phyloP scores from a whole-genome alignment of 129 eudicot species.

The Flaveria trinervia region DNA sequence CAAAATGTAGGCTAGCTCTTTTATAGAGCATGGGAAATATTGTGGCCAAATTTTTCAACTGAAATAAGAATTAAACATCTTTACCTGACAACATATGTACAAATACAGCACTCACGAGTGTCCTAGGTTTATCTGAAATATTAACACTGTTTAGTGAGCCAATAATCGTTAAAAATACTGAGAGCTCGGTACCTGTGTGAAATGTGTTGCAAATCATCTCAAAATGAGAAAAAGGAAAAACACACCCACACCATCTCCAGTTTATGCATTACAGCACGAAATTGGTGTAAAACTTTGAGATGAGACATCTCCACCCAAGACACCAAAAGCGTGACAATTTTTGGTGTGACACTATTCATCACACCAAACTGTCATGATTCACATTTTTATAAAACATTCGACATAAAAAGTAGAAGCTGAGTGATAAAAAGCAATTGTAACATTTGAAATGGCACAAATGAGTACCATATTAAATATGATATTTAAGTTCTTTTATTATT shows the following conservation, averaged over 20 bases:
- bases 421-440: neutral
- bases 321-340: neutral
- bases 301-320: neutral
- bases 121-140: slow-evolving; percentile 69
- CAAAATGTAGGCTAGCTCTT: neutral
- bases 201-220: neutral
- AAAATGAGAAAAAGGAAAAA: neutral
- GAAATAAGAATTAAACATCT: neutral
- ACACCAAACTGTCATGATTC: neutral
- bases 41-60: neutral
- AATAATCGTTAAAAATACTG: slow-evolving; percentile 27
- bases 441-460: neutral
- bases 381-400: neutral
- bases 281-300: neutral
- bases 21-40: neutral
- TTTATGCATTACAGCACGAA: neutral
- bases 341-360: neutral
- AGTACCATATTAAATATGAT: neutral
- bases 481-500: neutral
- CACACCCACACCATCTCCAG: neutral
- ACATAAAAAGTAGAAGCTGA: neutral
- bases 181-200: neutral
- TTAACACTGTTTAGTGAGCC: slow-evolving; percentile 18
- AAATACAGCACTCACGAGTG: slow-evolving; percentile 71
- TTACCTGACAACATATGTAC: slow-evolving; percentile 76